Evolutionary conservation across 2,329 filamentous ascomycete species (phyloP).

Genomic region (Colletotrichum sp.): DNA sequence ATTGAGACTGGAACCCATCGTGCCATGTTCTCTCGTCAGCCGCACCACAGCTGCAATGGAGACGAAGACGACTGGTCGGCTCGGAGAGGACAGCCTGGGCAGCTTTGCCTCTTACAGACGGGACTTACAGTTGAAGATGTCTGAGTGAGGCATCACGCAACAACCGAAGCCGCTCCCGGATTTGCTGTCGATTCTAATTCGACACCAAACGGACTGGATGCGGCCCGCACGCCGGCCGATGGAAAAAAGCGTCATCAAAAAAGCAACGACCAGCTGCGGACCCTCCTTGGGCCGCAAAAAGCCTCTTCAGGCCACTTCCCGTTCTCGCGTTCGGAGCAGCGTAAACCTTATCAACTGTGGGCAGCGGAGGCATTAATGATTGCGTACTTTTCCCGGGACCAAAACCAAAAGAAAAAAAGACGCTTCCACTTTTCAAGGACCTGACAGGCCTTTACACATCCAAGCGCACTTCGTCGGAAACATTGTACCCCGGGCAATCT

Average conservation of each 20-base stretch:
- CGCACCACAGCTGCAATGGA: background rate
- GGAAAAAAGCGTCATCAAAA: background rate
- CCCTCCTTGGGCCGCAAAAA: background rate
- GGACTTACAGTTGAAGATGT: background rate
- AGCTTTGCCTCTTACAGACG: background rate
- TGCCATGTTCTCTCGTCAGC: constrained; percentile 1
- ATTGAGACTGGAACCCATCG: background rate
- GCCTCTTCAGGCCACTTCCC: background rate
- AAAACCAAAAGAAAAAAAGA: background rate
- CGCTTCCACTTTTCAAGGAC: background rate
- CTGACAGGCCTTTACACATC: background rate
- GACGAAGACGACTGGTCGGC: background rate
- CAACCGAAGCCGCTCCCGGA: background rate
- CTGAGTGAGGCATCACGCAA: background rate
- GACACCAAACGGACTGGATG: background rate
- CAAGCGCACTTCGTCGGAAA: background rate
- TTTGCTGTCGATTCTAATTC: background rate
- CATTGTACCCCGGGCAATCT: background rate
- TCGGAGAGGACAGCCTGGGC: background rate
- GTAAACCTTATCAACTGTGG: constrained; percentile 6
- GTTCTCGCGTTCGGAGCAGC: background rate
- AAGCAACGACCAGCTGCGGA: background rate
- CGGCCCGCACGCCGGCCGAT: background rate
- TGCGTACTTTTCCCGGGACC: background rate
- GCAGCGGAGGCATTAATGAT: background rate